Evolutionary conservation across 805 yeast genomes (phyloP).

Genomic region (Lipomyces yamadae): DNA sequence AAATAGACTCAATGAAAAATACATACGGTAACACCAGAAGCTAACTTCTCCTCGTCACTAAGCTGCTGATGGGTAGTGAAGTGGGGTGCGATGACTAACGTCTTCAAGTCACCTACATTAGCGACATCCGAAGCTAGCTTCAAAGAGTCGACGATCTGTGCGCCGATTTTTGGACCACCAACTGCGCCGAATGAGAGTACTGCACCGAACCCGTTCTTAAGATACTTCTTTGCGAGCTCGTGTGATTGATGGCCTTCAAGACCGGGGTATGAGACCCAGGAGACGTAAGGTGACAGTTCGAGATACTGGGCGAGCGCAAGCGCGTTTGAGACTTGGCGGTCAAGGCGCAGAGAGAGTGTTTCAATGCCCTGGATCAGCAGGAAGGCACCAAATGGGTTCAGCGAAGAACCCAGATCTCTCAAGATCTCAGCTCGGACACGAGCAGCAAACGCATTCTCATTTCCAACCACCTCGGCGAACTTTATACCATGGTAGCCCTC

Average conservation of each 20-base stretch:
- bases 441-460: slow-evolving; percentile 69
- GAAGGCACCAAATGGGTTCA: slow-evolving; percentile 89
- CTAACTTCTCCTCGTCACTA: slow-evolving; percentile 73
- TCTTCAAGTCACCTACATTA: slow-evolving; percentile 95
- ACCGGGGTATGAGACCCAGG: slow-evolving; percentile 94
- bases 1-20: background rate
- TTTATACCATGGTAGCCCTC: slow-evolving; percentile 93
- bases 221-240: slow-evolving; percentile 80
- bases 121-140: slow-evolving; percentile 91
- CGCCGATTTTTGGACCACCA: slow-evolving; percentile 65
- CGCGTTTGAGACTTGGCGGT: slow-evolving; percentile 87
- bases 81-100: slow-evolving; percentile 94
- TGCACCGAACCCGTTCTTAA: slow-evolving; percentile 81
- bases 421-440: slow-evolving; percentile 82
- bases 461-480: slow-evolving; percentile 80
- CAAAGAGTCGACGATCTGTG: slow-evolving; percentile 80
- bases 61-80: slow-evolving; percentile 95
- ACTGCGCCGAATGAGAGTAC: slow-evolving; percentile 89
- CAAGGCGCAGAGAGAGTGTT: slow-evolving; percentile 90
- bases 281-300: slow-evolving; percentile 72
- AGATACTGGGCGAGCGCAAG: slow-evolving; percentile 76
- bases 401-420: slow-evolving; percentile 89
- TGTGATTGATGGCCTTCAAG: slow-evolving; percentile 78
- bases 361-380: slow-evolving; percentile 89
- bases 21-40: slow-evolving; percentile 74